These are phyloP conservation scores for Cryptosporidium bovis DNA, from an alignment of 169 alveolate species.

Conservation along the genomic window DNA sequence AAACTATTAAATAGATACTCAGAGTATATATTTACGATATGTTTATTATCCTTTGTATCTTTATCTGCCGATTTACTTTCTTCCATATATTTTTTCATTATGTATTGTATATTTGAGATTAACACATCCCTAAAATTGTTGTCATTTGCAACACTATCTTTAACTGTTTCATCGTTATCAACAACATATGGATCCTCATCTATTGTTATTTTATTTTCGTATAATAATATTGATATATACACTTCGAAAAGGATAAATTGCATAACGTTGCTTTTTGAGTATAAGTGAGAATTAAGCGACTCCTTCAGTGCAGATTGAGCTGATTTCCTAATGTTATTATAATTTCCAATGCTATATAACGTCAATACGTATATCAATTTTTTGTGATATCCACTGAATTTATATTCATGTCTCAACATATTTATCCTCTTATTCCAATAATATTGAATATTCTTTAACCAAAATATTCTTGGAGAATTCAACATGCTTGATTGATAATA, in stretches of 20 bases:
- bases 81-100: neutral
- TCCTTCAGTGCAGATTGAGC: conserved; percentile 55
- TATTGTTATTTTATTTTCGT: neutral
- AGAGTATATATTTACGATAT: neutral
- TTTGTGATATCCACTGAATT: conserved; percentile 32
- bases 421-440: conserved; percentile 67
- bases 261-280: conserved; percentile 19
- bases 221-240: conserved; percentile 3
- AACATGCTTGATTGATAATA: conserved; percentile 33
- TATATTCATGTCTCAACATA: conserved; percentile 32
- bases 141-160: neutral
- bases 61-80: neutral
- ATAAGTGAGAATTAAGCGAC: conserved; percentile 41
- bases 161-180: neutral
- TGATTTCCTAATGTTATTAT: conserved; percentile 27
- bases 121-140: neutral
- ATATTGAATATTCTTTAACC: conserved; percentile 60
- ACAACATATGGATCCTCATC: neutral
- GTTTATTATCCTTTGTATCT: neutral
- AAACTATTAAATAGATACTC: conserved; percentile 41
- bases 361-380: conserved; percentile 20
- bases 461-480: conserved; percentile 30
- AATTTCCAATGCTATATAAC: conserved; percentile 46
- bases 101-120: neutral
- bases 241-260: conserved; percentile 49